Evolutionary conservation across 371 early-diverging fungal species (phyloP), one percentile per base, ranked within the genome.

Genomic region (Choanephora cucurbitarum): DNA sequence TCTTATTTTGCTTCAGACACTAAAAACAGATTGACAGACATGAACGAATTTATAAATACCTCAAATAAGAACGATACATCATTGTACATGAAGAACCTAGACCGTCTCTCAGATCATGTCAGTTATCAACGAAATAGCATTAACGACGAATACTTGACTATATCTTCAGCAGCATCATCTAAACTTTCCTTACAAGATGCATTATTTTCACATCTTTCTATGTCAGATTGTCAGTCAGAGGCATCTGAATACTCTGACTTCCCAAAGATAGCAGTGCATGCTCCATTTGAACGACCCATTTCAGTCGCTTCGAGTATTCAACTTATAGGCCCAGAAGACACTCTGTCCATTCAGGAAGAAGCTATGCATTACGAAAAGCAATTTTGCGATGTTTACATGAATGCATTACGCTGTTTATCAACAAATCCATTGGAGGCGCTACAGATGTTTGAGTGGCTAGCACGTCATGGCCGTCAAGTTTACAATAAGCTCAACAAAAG

Each of bases 181-280:
- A 45, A 49, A 39, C 24, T 55, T 10, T 58, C 64, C 9, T 42
- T 64, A 1, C 58, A 64, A 39, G 59, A 64, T 13, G 64, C 64
- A 10, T 33, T 64, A 14, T 64, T 64, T 24, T 64, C 64, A 23
- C 50, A 64, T 24, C 49, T 64, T 13, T 58, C 64, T 8, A 56
- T 40, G 37, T 49, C 59, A 13, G 63, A 64, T 14, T 44, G 55
- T 44, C 37, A n/a, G 21, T 64, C 59, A 44, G 59, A 55, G 31
- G 52, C 53, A 37, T 54, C 55, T 21, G 22, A 31, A 14, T 64
- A 43, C 34, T 55, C 55, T 17, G 49, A 54, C 34, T 19, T 41
- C 34, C 58, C 55, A 17, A 64, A 64, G 46, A 64, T 64, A 50
- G 45, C 49, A 55, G 59, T 64, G 23, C 39, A 37, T 44, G 23